These are phyloP conservation scores for Dioscorea zingiberensis DNA, from an alignment of 106 monocot species.

Conservation along the genomic window DNA sequence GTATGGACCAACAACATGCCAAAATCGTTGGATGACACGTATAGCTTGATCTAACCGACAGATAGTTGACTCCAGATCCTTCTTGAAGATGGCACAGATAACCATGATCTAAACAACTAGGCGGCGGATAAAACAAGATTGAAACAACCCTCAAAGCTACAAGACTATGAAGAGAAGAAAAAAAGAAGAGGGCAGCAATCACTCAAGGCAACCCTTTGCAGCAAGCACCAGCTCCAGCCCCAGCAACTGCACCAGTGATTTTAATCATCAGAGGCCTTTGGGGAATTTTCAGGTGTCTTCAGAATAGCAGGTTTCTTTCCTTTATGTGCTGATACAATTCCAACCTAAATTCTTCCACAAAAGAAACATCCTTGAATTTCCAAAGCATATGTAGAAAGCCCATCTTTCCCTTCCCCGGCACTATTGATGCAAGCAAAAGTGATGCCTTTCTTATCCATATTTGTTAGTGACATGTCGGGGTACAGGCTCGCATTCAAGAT, in stretches of 20 bases:
- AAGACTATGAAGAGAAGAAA: no score
- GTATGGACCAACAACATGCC: no score
- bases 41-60: no score
- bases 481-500: conserved; percentile 87
- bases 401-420: conserved; percentile 52
- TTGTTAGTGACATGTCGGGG: conserved; percentile 74
- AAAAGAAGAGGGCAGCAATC: no score
- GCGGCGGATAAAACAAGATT: no score
- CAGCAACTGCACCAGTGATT: background rate
- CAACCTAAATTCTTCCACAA: conserved; percentile 69
- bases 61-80: no score
- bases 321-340: conserved; percentile 56
- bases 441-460: conserved; percentile 89
- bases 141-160: no score
- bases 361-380: conserved; percentile 74
- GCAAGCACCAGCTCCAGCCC: no score
- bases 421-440: conserved; percentile 93
- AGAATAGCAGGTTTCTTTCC: conserved; percentile 30
- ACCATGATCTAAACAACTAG: no score
- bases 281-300: conserved; percentile 80
- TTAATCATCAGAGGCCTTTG: conserved; percentile 59
- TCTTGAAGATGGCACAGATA: no score
- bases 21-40: no score
- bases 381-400: conserved; percentile 68
- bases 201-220: no score